Base-by-base conservation (phyloP, 139 green algal genomes). In the Chloropicon primus region DNA sequence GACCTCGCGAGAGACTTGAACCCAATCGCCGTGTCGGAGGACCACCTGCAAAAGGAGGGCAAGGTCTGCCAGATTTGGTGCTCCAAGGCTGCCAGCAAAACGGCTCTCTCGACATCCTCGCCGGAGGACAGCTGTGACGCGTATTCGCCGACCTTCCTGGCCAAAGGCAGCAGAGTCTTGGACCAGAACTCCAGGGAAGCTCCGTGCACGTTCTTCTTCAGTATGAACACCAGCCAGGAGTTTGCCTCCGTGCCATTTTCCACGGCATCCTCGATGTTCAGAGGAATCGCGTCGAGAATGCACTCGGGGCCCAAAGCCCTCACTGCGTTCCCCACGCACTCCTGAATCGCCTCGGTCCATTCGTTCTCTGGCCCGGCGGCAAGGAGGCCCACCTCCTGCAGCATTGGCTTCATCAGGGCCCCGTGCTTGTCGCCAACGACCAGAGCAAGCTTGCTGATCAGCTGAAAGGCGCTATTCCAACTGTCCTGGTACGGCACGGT, bases 61-160 rank as follows among this genome's bases (percentile, higher is more conserved):
- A 97, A 86, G 26, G 85, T 85, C 23, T 73, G 74, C 94, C 94
- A 98, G n/a, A 97, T 74, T 88, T 96, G 90, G 10, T 73, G 17
- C 74, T 76, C 74, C 25, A 73, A 25, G 0, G 78, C 71, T 5
- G 41, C 41, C 41, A 62, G 10, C 41, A 62, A 17, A 17, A 62
- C 41, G 41, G 41, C 41, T 17, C 41, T 62, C 41, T 62, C 41
- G 41, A 62, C 41, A 17, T 62, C 41, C 17, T 17, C 41, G 10
- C 17, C 10, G 10, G 5, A 5, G 41, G 10, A 5, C 41, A 62
- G 41, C 10, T 5, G 17, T 17, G 41, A 5, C 41, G 41, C 41
- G 10, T n/a, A 17, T 17, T 62, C 10, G 10, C 41, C 41, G 17
- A 5, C 5, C 41, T 17, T 62, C 41, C 41, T 62, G 41, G 41